Percentiles rank a stretch among this genome's conserved stretches.
phyloP scores from a whole-genome alignment of 148 eudicot species.

The Polygonum maritimum region DNA sequence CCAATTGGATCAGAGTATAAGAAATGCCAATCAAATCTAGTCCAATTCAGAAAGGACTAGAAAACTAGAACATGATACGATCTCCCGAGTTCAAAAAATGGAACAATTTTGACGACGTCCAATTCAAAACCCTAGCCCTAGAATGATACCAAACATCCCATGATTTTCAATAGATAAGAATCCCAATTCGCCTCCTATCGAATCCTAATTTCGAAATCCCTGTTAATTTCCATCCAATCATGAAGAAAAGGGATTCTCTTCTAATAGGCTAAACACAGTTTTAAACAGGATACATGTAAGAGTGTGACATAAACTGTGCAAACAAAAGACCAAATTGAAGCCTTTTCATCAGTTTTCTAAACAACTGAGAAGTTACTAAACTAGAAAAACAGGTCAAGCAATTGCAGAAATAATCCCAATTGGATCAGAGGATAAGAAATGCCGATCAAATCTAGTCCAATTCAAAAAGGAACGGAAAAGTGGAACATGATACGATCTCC shows the following conservation, averaged over 20 bases:
- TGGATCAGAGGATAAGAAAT: neutral
- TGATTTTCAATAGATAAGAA: neutral
- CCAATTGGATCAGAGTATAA: neutral
- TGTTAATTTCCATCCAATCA: neutral
- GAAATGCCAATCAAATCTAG: neutral
- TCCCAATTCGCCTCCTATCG: neutral
- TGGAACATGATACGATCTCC: neutral
- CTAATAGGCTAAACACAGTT: neutral
- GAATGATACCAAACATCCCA: neutral
- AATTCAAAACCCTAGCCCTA: neutral
- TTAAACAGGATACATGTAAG: neutral
- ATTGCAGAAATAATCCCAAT: neutral
- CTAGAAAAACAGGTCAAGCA: neutral
- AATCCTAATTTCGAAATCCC: neutral
- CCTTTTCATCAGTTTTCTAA: too few relatives aligned
- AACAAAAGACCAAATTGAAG: neutral
- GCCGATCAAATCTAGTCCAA: neutral
- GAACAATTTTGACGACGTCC: neutral
- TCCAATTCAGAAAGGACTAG: neutral
- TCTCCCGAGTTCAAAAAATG: neutral
- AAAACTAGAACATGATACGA: neutral
- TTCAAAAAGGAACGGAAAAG: neutral
- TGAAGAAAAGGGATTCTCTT: neutral
- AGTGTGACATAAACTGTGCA: neutral
- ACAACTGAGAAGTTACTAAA: too few relatives aligned